Conservation (phyloP, 768 basidiomycete genomes). For the Amanita muscaria region DNA sequence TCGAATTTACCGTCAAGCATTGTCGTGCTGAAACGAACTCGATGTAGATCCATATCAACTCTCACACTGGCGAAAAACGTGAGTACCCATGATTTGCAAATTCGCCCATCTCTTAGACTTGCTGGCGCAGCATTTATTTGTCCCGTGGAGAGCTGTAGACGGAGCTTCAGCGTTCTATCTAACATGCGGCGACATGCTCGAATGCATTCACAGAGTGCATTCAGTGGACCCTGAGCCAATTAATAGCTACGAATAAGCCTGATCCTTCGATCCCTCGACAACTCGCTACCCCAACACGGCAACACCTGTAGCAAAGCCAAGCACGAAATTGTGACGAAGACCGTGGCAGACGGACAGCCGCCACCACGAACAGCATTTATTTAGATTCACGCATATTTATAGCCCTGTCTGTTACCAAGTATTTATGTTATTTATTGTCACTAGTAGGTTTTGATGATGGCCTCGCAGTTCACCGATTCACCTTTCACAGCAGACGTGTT, state of each 20-base stretch:
- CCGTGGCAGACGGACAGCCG: too few relatives aligned
- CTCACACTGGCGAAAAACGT: constrained; percentile 84
- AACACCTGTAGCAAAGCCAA: not conserved
- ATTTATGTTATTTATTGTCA: not conserved
- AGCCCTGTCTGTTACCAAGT: not conserved
- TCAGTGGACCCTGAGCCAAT: constrained; percentile 27
- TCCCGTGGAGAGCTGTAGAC: constrained; percentile 65
- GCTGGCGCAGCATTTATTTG: constrained; percentile 56
- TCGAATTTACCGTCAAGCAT: constrained; percentile 9
- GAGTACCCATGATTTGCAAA: constrained; percentile 22
- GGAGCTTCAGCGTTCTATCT: constrained; percentile 79
- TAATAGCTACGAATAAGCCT: constrained; percentile 38
- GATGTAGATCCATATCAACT: constrained; percentile 70
- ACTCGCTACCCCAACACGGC: constrained; percentile 7
- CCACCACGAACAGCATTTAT: too few relatives aligned
- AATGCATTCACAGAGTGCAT: constrained; percentile 39
- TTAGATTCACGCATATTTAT: too few relatives aligned
- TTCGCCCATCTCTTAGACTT: constrained; percentile 11
- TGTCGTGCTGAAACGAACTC: constrained; percentile 5
- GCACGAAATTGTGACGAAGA: too few relatives aligned
- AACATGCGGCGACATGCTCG: constrained; percentile 85
- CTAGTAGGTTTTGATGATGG: not conserved
- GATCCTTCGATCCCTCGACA: too few relatives aligned
- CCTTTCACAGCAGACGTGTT: not conserved
- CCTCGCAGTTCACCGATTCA: too few relatives aligned